phyloP scores from a whole-genome alignment of 1,284 basidiomycete species.

The Fomitopsis palustris region DNA sequence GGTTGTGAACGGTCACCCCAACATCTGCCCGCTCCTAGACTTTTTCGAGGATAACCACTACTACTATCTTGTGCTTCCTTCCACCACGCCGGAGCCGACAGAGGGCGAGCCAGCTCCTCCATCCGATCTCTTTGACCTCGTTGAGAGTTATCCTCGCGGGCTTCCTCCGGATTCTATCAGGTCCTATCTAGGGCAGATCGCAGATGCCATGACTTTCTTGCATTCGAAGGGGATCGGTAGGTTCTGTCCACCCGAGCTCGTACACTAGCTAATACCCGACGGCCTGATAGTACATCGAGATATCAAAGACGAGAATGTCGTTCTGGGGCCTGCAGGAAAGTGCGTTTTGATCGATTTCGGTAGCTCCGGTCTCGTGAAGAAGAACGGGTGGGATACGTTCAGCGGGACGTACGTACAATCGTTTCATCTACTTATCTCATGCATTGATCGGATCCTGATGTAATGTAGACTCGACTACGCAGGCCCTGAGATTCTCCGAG shows the following conservation, averaged over 20 bases:
- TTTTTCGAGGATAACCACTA: conserved; percentile 98
- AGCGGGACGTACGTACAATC: conserved; percentile 75
- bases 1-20: conserved; percentile 80
- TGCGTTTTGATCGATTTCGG: conserved; percentile 98
- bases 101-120: conserved; percentile 52
- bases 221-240: conserved; percentile 86
- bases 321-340: conserved; percentile 67
- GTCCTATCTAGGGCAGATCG: conserved; percentile 90
- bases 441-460: conserved; percentile 8
- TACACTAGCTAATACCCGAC: conserved; percentile 3
- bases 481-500: conserved; percentile 93
- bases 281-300: conserved; percentile 83
- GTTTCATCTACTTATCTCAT: conserved; percentile 13
- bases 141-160: conserved; percentile 87
- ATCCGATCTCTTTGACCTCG: conserved; percentile 92
- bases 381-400: conserved; percentile 91
- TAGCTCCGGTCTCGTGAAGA: conserved; percentile 84
- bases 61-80: conserved; percentile 88
- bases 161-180: conserved; percentile 75
- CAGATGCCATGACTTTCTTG: conserved; percentile 88
- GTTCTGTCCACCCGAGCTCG: conserved; percentile 18
- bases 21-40: conserved; percentile 91
- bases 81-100: conserved; percentile 55
- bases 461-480: conserved; percentile 85
- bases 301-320: conserved; percentile 98